These are phyloP conservation scores for Candida cerambycidarum DNA, from an alignment of 805 yeast genomes.

Conservation along the genomic window DNA sequence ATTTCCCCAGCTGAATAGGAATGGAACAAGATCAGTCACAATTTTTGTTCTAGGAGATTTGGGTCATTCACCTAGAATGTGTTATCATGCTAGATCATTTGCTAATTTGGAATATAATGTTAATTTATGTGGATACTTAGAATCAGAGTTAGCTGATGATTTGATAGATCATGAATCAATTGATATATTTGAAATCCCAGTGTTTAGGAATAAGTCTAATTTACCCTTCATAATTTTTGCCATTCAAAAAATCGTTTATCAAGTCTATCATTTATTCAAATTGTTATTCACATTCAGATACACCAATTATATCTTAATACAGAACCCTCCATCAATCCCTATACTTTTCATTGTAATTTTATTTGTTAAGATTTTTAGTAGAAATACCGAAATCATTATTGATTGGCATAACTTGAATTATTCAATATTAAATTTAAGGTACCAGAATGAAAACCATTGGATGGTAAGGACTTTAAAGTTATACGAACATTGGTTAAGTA, in stretches of 20 bases:
- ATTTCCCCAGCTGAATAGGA: background rate
- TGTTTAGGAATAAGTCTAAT: slow-evolving; percentile 33
- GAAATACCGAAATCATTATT: slow-evolving; percentile 63
- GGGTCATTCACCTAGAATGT: slow-evolving; percentile 94
- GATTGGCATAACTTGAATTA: slow-evolving; percentile 98
- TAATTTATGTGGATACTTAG: slow-evolving; percentile 80
- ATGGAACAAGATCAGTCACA: slow-evolving; percentile 48
- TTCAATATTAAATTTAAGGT: slow-evolving; percentile 71
- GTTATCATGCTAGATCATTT: slow-evolving; percentile 82
- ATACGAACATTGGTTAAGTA: slow-evolving; percentile 66
- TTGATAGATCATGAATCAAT: slow-evolving; percentile 51
- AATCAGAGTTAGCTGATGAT: slow-evolving; percentile 51
- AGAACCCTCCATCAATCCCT: slow-evolving; percentile 94
- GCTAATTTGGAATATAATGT: slow-evolving; percentile 70
- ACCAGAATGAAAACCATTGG: slow-evolving; percentile 53
- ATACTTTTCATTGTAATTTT: slow-evolving; percentile 62
- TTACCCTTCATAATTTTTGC: slow-evolving; percentile 63
- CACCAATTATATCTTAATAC: slow-evolving; percentile 69
- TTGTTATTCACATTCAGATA: slow-evolving; percentile 57
- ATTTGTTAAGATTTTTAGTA: slow-evolving; percentile 48
- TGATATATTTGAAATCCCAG: slow-evolving; percentile 49
- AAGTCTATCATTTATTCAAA: slow-evolving; percentile 46
- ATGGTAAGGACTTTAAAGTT: slow-evolving; percentile 57
- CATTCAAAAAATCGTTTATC: slow-evolving; percentile 55
- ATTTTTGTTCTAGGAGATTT: slow-evolving; percentile 89